These are phyloP conservation scores for Plasmodium gaboni DNA, from an alignment of 169 alveolate genomes.

Conservation along the genomic window DNA sequence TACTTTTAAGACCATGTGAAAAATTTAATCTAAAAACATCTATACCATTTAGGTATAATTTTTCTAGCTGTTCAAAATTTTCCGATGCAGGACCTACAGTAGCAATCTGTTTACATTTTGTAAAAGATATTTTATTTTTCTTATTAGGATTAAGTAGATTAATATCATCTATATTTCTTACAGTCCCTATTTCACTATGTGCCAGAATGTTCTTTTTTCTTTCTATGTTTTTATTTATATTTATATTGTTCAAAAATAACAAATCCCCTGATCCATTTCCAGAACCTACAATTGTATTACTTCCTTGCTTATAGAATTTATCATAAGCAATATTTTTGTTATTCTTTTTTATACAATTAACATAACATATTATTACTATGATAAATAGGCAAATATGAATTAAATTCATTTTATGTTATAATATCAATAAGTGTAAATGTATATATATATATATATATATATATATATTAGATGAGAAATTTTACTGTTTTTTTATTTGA, in stretches of 20 bases:
- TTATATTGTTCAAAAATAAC: conserved; percentile 25
- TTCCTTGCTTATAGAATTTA: conserved; percentile 9
- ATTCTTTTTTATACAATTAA: conserved; percentile 19
- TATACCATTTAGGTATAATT: conserved; percentile 84
- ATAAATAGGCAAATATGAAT: conserved; percentile 10
- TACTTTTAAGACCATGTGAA: conserved; percentile 84
- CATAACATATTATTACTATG: conserved; percentile 22
- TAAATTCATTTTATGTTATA: conserved; percentile 31
- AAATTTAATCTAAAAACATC: conserved; percentile 87
- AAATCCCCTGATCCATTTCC: conserved; percentile 6
- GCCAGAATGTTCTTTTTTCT: conserved; percentile 17
- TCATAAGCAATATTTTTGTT: conserved; percentile 4
- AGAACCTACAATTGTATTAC: too few relatives aligned
- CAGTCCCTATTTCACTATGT: conserved; percentile 1
- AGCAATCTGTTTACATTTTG: conserved; percentile 86
- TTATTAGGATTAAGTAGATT: conserved; percentile 1
- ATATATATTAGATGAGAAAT: too few relatives aligned
- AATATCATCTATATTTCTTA: conserved; percentile 18
- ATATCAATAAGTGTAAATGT: too few relatives aligned
- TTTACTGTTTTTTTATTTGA: too few relatives aligned
- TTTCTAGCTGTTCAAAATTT: conserved; percentile 77
- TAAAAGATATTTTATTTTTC: conserved; percentile 33
- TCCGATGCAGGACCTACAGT: conserved; percentile 88
- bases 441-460: too few relatives aligned
- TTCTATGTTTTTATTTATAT: conserved; percentile 45